phyloP scores from a whole-genome alignment of 2,329 filamentous ascomycete genomes.

The Chaetoscypha palmicola region DNA sequence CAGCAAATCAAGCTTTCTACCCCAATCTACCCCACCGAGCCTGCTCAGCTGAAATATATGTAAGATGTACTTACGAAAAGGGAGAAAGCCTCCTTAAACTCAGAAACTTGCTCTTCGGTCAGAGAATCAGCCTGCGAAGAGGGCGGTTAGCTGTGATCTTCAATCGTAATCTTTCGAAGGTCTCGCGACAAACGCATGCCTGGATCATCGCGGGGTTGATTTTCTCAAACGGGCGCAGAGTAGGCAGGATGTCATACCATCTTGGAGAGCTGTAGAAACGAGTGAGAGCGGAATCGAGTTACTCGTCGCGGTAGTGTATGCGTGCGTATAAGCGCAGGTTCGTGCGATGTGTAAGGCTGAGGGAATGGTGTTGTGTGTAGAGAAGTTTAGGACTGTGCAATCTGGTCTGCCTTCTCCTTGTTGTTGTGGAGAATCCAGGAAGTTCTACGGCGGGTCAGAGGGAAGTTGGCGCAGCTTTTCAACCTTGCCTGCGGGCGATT shows the following conservation, averaged over 20 bases:
- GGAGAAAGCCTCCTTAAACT: conserved; percentile 99
- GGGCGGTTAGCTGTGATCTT: conserved; percentile 22
- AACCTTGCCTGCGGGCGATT: not conserved
- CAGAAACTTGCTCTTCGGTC: conserved; percentile 99
- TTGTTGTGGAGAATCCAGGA: conserved; percentile 2
- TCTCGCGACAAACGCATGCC: too few species aligned
- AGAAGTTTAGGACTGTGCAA: not conserved
- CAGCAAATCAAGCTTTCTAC: conserved; percentile 20
- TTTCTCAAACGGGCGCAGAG: conserved; percentile 7
- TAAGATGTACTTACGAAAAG: conserved; percentile 75
- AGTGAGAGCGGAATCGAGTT: conserved; percentile 4
- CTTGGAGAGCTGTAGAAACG: conserved; percentile 6
- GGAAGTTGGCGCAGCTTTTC: conserved; percentile 1
- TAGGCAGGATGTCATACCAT: conserved; percentile 19
- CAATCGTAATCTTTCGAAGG: conserved; percentile 10
- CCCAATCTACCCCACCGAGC: conserved; percentile 8
- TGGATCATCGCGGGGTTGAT: conserved; percentile 25
- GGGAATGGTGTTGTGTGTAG: not conserved
- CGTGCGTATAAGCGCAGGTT: too few species aligned
- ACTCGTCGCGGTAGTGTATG: not conserved
- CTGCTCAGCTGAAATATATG: conserved; percentile 13
- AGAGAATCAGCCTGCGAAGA: conserved; percentile 79
- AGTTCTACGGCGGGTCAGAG: conserved; percentile 5
- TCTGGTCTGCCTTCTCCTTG: not conserved
- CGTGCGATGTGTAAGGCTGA: too few species aligned